Percentiles rank a stretch among this genome's conserved stretches.
phyloP scores from a whole-genome alignment of 306 rosid species.

The Hylodesmum podocarpum region DNA sequence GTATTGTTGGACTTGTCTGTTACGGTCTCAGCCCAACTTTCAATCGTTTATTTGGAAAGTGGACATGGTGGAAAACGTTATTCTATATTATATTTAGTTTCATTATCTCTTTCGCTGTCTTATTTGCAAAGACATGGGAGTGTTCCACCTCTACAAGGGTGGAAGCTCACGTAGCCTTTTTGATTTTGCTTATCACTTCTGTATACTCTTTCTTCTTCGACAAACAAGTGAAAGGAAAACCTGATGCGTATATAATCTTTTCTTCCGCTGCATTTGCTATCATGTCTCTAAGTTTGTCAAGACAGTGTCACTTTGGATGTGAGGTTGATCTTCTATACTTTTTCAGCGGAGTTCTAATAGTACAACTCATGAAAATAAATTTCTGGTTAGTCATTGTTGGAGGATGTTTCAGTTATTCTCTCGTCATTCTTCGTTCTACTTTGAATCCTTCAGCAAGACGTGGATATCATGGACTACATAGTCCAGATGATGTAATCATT shows the following conservation, averaged over 20 bases:
- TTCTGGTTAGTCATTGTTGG: not conserved
- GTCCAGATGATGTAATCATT: not conserved
- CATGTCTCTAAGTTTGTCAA: conserved; percentile 2
- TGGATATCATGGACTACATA: not conserved
- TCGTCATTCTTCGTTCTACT: not conserved
- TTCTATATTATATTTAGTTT: not conserved
- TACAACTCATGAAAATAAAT: conserved; percentile 11
- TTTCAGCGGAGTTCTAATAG: not conserved
- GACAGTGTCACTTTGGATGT: not conserved
- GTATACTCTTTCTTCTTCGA: not conserved
- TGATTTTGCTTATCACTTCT: not conserved
- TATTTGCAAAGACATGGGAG: not conserved
- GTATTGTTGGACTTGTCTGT: not conserved
- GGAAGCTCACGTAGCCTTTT: not conserved
- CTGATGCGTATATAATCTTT: not conserved
- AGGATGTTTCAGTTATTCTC: not conserved
- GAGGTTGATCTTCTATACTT: conserved; percentile 18
- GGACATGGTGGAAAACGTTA: not conserved
- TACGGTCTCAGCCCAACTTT: conserved; percentile 8
- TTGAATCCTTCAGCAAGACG: not conserved
- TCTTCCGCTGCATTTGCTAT: conserved; percentile 10
- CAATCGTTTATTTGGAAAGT: not conserved
- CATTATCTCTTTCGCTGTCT: not conserved
- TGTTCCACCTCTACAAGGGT: not conserved
- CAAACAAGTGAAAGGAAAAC: not conserved